Evolutionary conservation across 75 land plant genomes (phyloP).

Genomic region (Ceratopteris richardii): DNA sequence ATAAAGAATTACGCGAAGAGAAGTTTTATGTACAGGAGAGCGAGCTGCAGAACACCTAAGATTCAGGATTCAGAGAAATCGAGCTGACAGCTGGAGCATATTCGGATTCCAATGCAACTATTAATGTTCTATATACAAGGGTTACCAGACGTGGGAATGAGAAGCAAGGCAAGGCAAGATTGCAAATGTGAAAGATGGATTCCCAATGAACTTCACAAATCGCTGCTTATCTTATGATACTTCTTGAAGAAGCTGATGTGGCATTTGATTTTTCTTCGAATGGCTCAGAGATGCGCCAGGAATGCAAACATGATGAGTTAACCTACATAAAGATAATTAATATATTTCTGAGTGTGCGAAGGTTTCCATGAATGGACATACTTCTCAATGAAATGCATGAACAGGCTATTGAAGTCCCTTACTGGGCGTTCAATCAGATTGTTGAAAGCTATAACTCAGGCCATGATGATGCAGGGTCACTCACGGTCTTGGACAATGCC

Average conservation of each 20-base stretch:
- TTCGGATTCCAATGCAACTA: too few species aligned
- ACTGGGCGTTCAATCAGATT: constrained; percentile 11
- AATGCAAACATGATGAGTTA: constrained; percentile 15
- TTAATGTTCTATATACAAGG: too few species aligned
- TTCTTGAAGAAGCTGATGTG: constrained; percentile 16
- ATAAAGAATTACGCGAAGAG: too few species aligned
- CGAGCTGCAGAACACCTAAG: too few species aligned
- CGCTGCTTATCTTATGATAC: background rate
- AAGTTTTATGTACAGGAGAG: too few species aligned
- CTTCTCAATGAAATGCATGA: constrained; percentile 12
- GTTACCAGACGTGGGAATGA: too few species aligned
- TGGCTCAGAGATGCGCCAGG: constrained; percentile 1
- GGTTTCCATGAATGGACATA: constrained; percentile 9
- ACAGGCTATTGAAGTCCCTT: constrained; percentile 3
- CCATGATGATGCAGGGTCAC: constrained; percentile 10
- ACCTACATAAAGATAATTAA: constrained; percentile 11
- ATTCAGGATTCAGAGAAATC: too few species aligned
- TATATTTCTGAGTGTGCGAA: constrained; percentile 9
- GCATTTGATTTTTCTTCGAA: constrained; percentile 20
- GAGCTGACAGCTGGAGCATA: too few species aligned
- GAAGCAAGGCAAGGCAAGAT: too few species aligned
- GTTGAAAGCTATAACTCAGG: constrained; percentile 12
- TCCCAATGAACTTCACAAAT: background rate
- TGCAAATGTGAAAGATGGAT: background rate
- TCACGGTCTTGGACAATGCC: constrained; percentile 7